A percentile compares a stretch with the other conserved stretches of the same genome.
These are phyloP conservation scores for Arxiozyma bovina DNA, from an alignment of 1,139 yeast genomes.

Conservation along the genomic window DNA sequence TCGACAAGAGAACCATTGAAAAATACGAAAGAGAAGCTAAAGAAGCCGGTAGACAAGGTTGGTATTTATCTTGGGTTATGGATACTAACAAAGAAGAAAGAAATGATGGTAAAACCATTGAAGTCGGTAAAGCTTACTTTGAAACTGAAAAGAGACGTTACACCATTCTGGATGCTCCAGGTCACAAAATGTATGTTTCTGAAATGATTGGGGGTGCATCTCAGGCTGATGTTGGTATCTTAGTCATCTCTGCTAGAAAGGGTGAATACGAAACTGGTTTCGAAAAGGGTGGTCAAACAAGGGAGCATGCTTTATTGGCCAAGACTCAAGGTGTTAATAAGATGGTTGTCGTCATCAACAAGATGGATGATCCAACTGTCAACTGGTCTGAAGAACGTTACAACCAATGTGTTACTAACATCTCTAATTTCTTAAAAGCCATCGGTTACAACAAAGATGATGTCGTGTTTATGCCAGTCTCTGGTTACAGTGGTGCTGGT, in stretches of 20 bases:
- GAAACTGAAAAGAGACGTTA: slow-evolving; percentile 97
- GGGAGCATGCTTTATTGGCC: slow-evolving; percentile 88
- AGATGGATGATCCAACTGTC: slow-evolving; percentile 98
- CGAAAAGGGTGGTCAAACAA: slow-evolving; percentile 88
- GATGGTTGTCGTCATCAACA: slow-evolving; percentile 87
- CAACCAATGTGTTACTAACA: slow-evolving; percentile 85
- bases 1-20: slow-evolving; percentile 97
- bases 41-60: slow-evolving; percentile 99
- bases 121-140: slow-evolving; percentile 94
- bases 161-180: slow-evolving; percentile 97
- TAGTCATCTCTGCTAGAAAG: slow-evolving; percentile 82
- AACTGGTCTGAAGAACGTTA: slow-evolving; percentile 93
- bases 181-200: slow-evolving; percentile 96
- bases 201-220: slow-evolving; percentile 99
- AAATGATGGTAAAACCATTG: slow-evolving; percentile 97
- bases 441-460: slow-evolving; percentile 86
- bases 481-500: slow-evolving; percentile 97
- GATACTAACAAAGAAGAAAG: slow-evolving; percentile 98
- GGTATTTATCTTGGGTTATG: slow-evolving; percentile 99
- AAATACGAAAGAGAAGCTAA: slow-evolving; percentile 97
- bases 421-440: slow-evolving; percentile 70
- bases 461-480: slow-evolving; percentile 88
- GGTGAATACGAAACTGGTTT: slow-evolving; percentile 97
- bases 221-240: slow-evolving; percentile 89
- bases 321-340: slow-evolving; percentile 86